phyloP scores from a whole-genome alignment of 2,329 filamentous ascomycete species.

The Aspergillus sp. region DNA sequence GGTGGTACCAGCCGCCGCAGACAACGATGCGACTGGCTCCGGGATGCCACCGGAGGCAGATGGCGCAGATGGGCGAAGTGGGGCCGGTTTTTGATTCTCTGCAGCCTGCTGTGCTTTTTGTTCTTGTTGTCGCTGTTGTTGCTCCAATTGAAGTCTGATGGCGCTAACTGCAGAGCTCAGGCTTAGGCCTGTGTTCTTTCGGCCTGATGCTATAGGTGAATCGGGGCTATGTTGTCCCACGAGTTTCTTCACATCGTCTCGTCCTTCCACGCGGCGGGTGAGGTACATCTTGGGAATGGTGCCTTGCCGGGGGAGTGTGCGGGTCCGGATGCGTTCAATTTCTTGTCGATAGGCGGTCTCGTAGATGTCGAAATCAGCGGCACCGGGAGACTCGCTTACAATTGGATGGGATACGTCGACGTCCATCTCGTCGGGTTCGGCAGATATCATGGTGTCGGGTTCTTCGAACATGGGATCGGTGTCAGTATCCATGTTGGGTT shows the following conservation, averaged over 20 bases:
- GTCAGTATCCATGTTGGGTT: conserved; percentile 17
- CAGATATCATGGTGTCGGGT: conserved; percentile 37
- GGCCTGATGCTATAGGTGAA: conserved; percentile 12
- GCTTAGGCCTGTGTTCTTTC: conserved; percentile 14
- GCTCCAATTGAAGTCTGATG: conserved; percentile 22
- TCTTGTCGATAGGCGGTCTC: conserved; percentile 84
- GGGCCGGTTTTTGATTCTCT: conserved; percentile 2
- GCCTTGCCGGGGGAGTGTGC: conserved; percentile 40
- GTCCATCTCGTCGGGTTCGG: conserved; percentile 35
- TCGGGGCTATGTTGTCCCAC: conserved; percentile 29
- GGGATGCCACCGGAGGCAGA: background rate
- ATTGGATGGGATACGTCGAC: conserved; percentile 38
- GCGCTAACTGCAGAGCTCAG: conserved; percentile 18
- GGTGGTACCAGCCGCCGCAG: conserved; percentile 7
- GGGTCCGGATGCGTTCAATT: conserved; percentile 67
- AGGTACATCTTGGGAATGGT: conserved; percentile 60
- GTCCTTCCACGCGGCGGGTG: conserved; percentile 53
- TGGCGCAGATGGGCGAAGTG: background rate
- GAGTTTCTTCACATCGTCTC: conserved; percentile 37
- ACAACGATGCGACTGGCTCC: conserved; percentile 2
- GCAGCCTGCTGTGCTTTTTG: conserved; percentile 7
- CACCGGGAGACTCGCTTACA: conserved; percentile 81
- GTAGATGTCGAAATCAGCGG: conserved; percentile 84
- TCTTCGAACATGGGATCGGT: conserved; percentile 22
- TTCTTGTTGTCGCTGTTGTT: conserved; percentile 8